Conservation (phyloP, 805 yeast genomes). For the Saccharomycopsis schoenii region DNA sequence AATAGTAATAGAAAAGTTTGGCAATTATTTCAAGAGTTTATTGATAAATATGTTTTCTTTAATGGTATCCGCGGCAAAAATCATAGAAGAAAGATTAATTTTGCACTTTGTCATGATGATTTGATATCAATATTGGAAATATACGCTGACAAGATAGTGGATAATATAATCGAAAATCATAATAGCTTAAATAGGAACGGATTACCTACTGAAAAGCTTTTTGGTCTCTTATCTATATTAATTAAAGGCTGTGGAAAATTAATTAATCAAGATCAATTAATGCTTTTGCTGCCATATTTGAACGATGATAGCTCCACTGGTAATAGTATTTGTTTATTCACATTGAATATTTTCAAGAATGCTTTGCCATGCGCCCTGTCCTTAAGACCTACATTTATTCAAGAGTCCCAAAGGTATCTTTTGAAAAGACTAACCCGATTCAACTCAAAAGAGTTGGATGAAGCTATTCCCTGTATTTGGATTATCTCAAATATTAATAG, state of each 20-base stretch:
- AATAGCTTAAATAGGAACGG: slow-evolving; percentile 24
- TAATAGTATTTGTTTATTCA: slow-evolving; percentile 34
- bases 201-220: slow-evolving; percentile 26
- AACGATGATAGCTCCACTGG: slow-evolving; percentile 36
- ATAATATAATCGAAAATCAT: slow-evolving; percentile 26
- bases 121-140: slow-evolving; percentile 21
- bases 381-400: slow-evolving; percentile 41
- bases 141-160: slow-evolving; percentile 30
- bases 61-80: slow-evolving; percentile 10
- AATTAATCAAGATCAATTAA: slow-evolving; percentile 56
- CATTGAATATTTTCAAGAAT: slow-evolving; percentile 44
- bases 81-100: slow-evolving; percentile 5
- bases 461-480: slow-evolving; percentile 68
- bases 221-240: slow-evolving; percentile 46
- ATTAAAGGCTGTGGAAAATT: slow-evolving; percentile 43
- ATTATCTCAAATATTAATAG: slow-evolving; percentile 36
- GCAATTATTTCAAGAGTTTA: slow-evolving; percentile 37
- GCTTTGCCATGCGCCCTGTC: slow-evolving; percentile 35
- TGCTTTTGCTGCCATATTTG: slow-evolving; percentile 55
- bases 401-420: slow-evolving; percentile 41
- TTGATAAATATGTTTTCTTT: slow-evolving; percentile 35
- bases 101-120: slow-evolving; percentile 11
- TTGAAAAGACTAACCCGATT: slow-evolving; percentile 50
- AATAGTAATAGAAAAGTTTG: slow-evolving; percentile 30
- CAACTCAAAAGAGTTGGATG: slow-evolving; percentile 50